These are phyloP conservation scores for Canna indica DNA, from an alignment of 176 grass and related monocot species.

Conservation along the genomic window DNA sequence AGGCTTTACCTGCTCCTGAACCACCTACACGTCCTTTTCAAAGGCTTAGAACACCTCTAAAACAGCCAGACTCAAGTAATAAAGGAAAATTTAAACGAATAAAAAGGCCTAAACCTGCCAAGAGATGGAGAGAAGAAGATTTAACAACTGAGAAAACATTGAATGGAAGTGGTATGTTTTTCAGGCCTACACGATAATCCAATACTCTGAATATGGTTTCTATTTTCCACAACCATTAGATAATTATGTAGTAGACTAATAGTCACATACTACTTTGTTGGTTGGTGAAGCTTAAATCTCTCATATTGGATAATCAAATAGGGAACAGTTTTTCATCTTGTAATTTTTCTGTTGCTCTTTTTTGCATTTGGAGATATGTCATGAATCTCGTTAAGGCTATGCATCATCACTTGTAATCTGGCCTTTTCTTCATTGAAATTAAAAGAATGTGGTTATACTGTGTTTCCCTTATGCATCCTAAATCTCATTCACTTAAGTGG, in stretches of 20 bases:
- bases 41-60: conserved; percentile 50
- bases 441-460: background rate
- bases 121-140: conserved; percentile 62
- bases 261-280: background rate
- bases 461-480: background rate
- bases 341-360: no score
- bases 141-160: conserved; percentile 19
- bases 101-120: conserved; percentile 67
- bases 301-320: background rate
- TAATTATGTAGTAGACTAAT: background rate
- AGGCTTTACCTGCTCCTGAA: conserved; percentile 60
- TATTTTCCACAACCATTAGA: background rate
- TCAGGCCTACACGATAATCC: conserved; percentile 2
- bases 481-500: background rate
- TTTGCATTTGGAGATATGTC: no score
- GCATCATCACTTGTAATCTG: background rate
- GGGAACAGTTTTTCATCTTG: background rate
- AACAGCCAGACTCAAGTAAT: conserved; percentile 40
- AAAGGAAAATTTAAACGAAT: conserved; percentile 34
- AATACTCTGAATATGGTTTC: background rate
- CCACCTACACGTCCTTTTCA: conserved; percentile 75
- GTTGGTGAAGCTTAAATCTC: background rate
- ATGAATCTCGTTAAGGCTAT: no score
- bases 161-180: conserved; percentile 13
- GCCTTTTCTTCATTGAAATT: background rate